A percentile compares a stretch with the other conserved stretches of the same genome.
These are phyloP conservation scores for Tagetes erecta DNA, from an alignment of 129 eudicot genomes.

Conservation along the genomic window DNA sequence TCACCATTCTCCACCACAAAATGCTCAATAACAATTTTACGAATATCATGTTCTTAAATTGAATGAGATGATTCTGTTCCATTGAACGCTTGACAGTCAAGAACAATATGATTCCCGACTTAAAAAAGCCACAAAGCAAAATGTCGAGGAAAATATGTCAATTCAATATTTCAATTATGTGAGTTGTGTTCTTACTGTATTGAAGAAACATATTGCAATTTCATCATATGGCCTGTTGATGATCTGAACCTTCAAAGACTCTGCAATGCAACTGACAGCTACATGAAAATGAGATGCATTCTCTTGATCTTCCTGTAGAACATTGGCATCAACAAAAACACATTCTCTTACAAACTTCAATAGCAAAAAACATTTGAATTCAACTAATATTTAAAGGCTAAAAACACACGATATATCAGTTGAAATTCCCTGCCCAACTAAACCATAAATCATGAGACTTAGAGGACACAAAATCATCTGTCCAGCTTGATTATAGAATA, in stretches of 20 bases:
- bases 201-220: slow-evolving; percentile 91
- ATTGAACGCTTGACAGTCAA: not conserved
- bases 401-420: not conserved
- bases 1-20: slow-evolving; percentile 5
- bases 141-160: not conserved
- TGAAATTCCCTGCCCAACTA: not conserved
- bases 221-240: slow-evolving; percentile 93
- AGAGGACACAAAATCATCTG: not conserved
- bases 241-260: slow-evolving; percentile 76
- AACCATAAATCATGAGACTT: not conserved
- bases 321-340: slow-evolving; percentile 18
- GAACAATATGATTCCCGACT: not conserved
- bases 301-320: slow-evolving; percentile 64
- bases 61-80: not conserved
- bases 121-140: not conserved
- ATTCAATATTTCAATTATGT: not conserved
- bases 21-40: not conserved
- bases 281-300: slow-evolving; percentile 66
- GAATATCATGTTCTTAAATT: not conserved
- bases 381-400: not conserved
- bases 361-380: not conserved
- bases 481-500: not conserved
- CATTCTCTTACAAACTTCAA: not conserved
- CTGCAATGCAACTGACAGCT: slow-evolving; percentile 70
- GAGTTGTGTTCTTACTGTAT: slow-evolving; percentile 61